Base-by-base conservation (phyloP, 495 filamentous ascomycete genomes). In the Xylaria castorea region DNA sequence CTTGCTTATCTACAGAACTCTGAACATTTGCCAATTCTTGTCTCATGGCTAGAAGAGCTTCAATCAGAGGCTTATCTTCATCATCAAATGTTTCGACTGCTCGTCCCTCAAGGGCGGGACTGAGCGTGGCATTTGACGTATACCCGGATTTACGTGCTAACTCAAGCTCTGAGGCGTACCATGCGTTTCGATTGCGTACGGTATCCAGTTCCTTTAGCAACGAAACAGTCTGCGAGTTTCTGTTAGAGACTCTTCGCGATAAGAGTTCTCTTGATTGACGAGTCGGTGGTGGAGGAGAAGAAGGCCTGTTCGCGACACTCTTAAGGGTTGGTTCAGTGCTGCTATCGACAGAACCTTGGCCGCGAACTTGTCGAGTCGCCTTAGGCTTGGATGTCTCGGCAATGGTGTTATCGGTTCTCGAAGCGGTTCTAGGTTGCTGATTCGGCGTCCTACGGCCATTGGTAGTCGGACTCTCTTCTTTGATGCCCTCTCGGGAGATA, bases 121-220 rank as follows among this genome's bases (percentile, higher is more conserved):
- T 93, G 58, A 90, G 87, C 16, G 92, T 90, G 1, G 91, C 80
- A 75, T 89, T 94, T 18, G 92, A 89, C 11, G 88, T 86, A 77
- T 98, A 98, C 9, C 96, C 96, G 12, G 92, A 90, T 81, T 97
- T 95, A 60, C 91, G 89, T 4, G 96, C 96, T 68, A 98, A 81
- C 20, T 96, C 93, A 38, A 99, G 83, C 80, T 99, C 96, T 2
- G 95, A 97, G 8, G 94, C 94, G 81, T 96, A 98, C 96, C 96
- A 99, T 1, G 95, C 94, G 80, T 97, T 98, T 32, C 92, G 90
- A 74, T 91, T 93, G 78, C 92, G 93, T 12, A 91, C 85, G 5
- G 89, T 83, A 77, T 98, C 94, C 6, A 99, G 86, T 73, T 98
- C 97, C 76, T 93, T 92, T 30, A 93, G 83, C 55, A 96, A 77